phyloP scores from a whole-genome alignment of 306 rosid species.

The Vigna hirtella region DNA sequence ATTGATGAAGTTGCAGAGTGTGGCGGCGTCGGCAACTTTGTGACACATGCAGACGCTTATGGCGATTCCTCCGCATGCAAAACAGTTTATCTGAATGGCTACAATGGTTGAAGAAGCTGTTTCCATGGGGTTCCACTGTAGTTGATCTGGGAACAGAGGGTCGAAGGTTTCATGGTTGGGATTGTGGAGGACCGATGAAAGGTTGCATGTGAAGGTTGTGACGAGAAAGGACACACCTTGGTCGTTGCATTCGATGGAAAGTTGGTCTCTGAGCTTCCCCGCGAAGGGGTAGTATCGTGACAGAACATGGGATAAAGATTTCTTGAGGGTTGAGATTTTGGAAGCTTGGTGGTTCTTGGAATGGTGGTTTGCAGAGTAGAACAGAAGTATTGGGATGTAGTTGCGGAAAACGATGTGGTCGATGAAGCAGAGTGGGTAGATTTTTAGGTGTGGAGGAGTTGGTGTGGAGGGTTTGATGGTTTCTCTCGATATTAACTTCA shows the following conservation, averaged over 20 bases:
- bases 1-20: conserved; percentile 51
- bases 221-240: conserved; percentile 56
- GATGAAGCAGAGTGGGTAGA: conserved; percentile 47
- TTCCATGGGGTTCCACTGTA: conserved; percentile 40
- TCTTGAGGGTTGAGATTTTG: conserved; percentile 40
- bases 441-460: conserved; percentile 51
- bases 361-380: conserved; percentile 39
- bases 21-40: conserved; percentile 54
- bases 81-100: conserved; percentile 54
- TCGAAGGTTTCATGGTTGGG: conserved; percentile 4
- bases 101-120: conserved; percentile 17
- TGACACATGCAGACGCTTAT: conserved; percentile 54
- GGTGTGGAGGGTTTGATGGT: conserved; percentile 59
- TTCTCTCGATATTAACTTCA: conserved; percentile 55
- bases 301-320: conserved; percentile 53
- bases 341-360: background rate
- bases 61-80: conserved; percentile 60
- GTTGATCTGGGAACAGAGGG: conserved; percentile 46
- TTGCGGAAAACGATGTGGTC: conserved; percentile 39
- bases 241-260: conserved; percentile 59
- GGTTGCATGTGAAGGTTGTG: conserved; percentile 29
- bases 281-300: conserved; percentile 63
- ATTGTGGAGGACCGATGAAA: conserved; percentile 47
- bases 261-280: conserved; percentile 46
- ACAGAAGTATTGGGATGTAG: conserved; percentile 53